Evolutionary conservation across 129 eudicot genomes (phyloP).

Genomic region (Centella asiatica): DNA sequence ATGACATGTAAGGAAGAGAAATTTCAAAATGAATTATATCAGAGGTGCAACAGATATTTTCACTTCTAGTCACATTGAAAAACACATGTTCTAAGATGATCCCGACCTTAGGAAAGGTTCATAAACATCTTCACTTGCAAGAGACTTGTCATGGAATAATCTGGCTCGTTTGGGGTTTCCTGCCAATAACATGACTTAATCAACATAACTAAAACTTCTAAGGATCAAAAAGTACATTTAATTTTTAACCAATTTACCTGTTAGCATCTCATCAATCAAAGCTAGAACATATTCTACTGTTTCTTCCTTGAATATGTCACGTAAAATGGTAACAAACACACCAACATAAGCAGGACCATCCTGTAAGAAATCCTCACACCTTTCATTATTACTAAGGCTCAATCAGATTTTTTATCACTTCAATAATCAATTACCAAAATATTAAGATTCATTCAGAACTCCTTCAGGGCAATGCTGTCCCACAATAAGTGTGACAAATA

Average conservation of each 20-base stretch:
- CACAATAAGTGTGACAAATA: neutral
- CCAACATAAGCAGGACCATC: slow-evolving; percentile 89
- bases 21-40: neutral
- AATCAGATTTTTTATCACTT: neutral
- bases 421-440: neutral
- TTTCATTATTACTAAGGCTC: neutral
- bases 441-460: neutral
- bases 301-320: slow-evolving; percentile 88
- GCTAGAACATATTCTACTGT: slow-evolving; percentile 94
- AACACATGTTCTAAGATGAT: slow-evolving; percentile 20
- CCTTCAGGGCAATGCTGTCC: neutral
- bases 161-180: slow-evolving; percentile 49
- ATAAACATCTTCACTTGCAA: slow-evolving; percentile 41
- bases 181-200: slow-evolving; percentile 15
- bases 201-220: neutral
- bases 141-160: slow-evolving; percentile 46
- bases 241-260: slow-evolving; percentile 38
- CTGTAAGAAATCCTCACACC: slow-evolving; percentile 36
- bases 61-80: neutral
- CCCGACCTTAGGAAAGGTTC: slow-evolving; percentile 84
- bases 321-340: slow-evolving; percentile 66
- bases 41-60: neutral
- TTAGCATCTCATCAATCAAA: slow-evolving; percentile 70
- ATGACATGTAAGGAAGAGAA: neutral
- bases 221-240: neutral